A percentile compares a stretch with the other conserved stretches of the same genome.
phyloP scores from a whole-genome alignment of 768 basidiomycete genomes.

The Boletus insuetus region DNA sequence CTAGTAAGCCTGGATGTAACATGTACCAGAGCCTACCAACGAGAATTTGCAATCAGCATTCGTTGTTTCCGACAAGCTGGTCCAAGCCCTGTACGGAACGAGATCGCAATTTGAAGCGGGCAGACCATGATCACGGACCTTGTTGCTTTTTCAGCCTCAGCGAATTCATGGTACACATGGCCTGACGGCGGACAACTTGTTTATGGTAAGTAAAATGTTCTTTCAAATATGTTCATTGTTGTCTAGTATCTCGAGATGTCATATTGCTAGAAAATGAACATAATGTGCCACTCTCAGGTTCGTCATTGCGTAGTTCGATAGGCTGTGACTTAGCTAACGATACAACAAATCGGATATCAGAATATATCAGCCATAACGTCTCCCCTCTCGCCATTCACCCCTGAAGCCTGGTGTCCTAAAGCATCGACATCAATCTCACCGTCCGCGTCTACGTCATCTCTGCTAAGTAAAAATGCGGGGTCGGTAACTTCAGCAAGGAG shows the following conservation, averaged over 20 bases:
- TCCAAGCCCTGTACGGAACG: too few species aligned
- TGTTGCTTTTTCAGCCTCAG: conserved; percentile 1
- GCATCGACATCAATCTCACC: conserved; percentile 52
- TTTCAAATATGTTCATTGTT: too few species aligned
- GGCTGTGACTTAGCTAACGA: not conserved
- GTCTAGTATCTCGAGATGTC: too few species aligned
- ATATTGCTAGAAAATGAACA: not conserved
- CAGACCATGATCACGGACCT: not conserved
- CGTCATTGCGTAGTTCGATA: not conserved
- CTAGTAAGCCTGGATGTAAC: not conserved
- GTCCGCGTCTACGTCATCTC: conserved; percentile 56
- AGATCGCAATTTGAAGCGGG: too few species aligned
- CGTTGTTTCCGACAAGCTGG: too few species aligned
- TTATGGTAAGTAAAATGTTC: too few species aligned
- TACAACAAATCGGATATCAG: conserved; percentile 11
- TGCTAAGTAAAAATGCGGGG: conserved; percentile 50
- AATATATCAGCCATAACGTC: conserved; percentile 36
- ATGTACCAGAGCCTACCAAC: too few species aligned
- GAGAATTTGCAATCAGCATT: too few species aligned
- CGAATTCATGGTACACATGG: not conserved
- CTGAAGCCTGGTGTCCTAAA: conserved; percentile 58
- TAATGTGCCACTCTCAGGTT: not conserved
- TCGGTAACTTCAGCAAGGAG: conserved; percentile 75
- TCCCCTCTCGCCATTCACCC: conserved; percentile 45
- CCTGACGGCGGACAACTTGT: too few species aligned